Base-by-base conservation (phyloP, 495 filamentous ascomycete species). In the Neurospora terricola region DNA sequence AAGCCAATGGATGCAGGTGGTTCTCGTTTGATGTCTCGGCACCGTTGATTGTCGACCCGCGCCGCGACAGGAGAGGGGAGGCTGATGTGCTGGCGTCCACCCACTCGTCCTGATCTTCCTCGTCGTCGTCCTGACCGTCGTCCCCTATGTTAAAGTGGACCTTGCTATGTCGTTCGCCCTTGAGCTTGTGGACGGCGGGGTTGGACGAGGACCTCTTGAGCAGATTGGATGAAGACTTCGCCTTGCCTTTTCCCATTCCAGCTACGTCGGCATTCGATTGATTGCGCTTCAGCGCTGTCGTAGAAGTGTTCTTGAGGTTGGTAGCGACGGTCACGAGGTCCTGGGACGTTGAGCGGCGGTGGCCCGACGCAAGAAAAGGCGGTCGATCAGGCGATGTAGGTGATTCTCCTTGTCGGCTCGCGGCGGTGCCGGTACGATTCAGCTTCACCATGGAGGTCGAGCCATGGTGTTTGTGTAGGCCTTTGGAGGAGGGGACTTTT, bases 1-100 rank as follows among this genome's bases (percentile, higher is more conserved):
- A 66, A 34, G 54, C 54, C 54, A 66, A 34, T 34, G 54, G 54
- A 36, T 66, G 54, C 14, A 66, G 7, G 12, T 66, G 54, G 7
- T 66, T 66, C 54, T 66, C 54, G 54, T 66, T 66, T 66, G 54
- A 34, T 21, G 82, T 81, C 27, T 82, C 82, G 54, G 73, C 80
- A 68, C 76, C 79, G 76, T 80, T 84, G 38, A 82, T 80, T 39
- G 82, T 76, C 0, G 86, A 87, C 34, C 80, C 81, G 71, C 84
- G 82, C 69, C 87, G 78, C 37, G 87, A 87, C 42, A 88, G 74
- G 27, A 85, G 81, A 1, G 86, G 86, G n/a, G 86, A 88, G 38
- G 83, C 85, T 72, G 86, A 87, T 48, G 80, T 78, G 80, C 85
- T 87, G 45, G 86, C 86, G 77, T 88, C 87, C 38, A 87, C 85